Base-by-base conservation (phyloP, 805 yeast species). In the Wickerhamomyces rabaulensis region DNA sequence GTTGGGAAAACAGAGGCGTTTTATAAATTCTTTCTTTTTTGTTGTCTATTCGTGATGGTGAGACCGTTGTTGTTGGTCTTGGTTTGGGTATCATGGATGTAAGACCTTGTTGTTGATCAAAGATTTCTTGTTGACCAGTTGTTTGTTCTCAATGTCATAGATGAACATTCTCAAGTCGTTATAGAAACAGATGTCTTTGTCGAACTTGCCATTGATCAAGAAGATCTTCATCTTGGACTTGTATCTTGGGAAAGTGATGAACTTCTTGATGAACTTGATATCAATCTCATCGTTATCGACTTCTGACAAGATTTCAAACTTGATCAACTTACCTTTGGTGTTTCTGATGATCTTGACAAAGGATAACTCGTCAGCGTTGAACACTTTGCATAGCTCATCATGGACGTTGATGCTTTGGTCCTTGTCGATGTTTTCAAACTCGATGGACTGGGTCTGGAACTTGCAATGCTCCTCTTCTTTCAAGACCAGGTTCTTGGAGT, bases 201-300 rank as follows among this genome's bases (percentile, higher is more conserved):
- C 57, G 35, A 57, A 60, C 20, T 45, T 51, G 2, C 60, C 56
- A 21, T 53, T 50, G 25, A 60, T 52, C 43, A 60, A 39, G 46
- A 68, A 73, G 6, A 72, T 55, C 51, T 70, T 70, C 76, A 72
- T 72, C 26, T 67, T 69, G 41, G 72, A 61, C 47, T 72, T 72
- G 49, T 72, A 72, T 23, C 76, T 57, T 40, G 76, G 76, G 45
- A 62, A 68, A 37, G 76, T 71, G 38, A 72, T 61, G 40, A 62
- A 56, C 37, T 60, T 58, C 49, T 72, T 72, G 16, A 71, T 70
- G 23, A 51, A 60, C 26, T 54, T 51, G 39, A 58, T 52, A 10
- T 40, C 46, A 15, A 60, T 40, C 3, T 50, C 43, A 22, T 44
- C 19, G 20, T 44, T 47, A 6, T 46, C 41, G 23, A 52, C 20